Evolutionary conservation across 2,329 filamentous ascomycete genomes (phyloP).

Genomic region (Arthrocladium fulminans): DNA sequence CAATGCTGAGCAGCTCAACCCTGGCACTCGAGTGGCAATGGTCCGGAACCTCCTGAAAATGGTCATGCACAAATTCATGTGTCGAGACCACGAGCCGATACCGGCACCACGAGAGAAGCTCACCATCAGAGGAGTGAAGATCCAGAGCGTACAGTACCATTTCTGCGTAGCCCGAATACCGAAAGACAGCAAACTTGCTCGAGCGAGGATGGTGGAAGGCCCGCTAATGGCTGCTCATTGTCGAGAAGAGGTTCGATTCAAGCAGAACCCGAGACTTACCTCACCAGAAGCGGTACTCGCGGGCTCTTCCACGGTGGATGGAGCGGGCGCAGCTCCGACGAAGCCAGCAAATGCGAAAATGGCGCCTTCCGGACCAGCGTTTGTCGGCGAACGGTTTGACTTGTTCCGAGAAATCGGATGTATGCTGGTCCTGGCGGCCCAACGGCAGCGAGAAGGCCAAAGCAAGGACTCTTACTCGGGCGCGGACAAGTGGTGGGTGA

Average conservation of each 20-base stretch:
- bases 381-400: conserved; percentile 40
- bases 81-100: conserved; percentile 42
- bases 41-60: conserved; percentile 50
- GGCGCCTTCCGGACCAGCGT: conserved; percentile 7
- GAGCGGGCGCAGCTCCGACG: not conserved
- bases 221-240: conserved; percentile 49
- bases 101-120: conserved; percentile 37
- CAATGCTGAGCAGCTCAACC: conserved; percentile 51
- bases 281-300: conserved; percentile 5
- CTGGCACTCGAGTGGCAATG: conserved; percentile 47
- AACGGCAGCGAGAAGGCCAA: conserved; percentile 45
- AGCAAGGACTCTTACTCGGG: conserved; percentile 27
- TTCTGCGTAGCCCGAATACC: conserved; percentile 47
- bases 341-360: not conserved
- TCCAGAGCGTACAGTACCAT: conserved; percentile 50
- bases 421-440: conserved; percentile 51
- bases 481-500: conserved; percentile 49
- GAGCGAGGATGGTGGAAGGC: conserved; percentile 49
- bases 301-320: not conserved
- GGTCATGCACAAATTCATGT: conserved; percentile 49
- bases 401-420: conserved; percentile 49
- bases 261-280: conserved; percentile 20
- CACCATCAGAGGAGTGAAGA: conserved; percentile 32
- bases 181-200: conserved; percentile 43
- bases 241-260: conserved; percentile 47